Base-by-base conservation (phyloP, 768 basidiomycete species). In the Lyophyllum semitale region DNA sequence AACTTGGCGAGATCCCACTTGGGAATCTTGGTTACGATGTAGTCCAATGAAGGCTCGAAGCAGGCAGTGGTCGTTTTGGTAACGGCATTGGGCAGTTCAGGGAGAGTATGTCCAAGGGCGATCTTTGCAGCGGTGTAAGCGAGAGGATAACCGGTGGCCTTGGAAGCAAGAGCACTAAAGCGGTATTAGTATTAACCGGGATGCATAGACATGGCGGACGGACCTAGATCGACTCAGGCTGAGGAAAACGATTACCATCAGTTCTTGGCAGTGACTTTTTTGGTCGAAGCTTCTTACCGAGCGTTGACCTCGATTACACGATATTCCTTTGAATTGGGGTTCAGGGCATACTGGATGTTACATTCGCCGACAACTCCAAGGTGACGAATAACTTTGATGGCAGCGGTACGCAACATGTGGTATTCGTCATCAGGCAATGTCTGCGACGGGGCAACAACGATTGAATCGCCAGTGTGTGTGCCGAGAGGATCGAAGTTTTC, bases 1-100 rank as follows among this genome's bases (percentile, higher is more conserved):
- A 99, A 98, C 73, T 99, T 99, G 61, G 95, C 95, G 53, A 99
- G 78, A 75, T 99, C 97, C 96, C 97, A 98, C 71, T 98, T 98
- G 58, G 97, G 97, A 60, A 99, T 98, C 76, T 99, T 99, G 46
- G 95, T 97, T 57, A 99, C 97, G 66, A 99, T 97, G 73, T 99
- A 99, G 72, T 99, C 97, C 41, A 99, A 81, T 8, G 95, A 96
- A 23, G 97, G 96, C 69, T 99, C 97, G 73, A 98, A 99, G 75
- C 97, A 98, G 2, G 97, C 97, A 9, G 97, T 98, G 1, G 97
- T 99, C 3, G 95, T 96, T 77, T 98, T 99, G 48, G 97, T 99
- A 59, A 99, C 97, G 37, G 97, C 95, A 71, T 99, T 99, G 13
- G 96, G 96, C 20, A 98, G 83, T 77, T 98, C 96, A 5, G 96